phyloP scores from a whole-genome alignment of 2,329 filamentous ascomycete genomes.

The Stromatinia cepivora region DNA sequence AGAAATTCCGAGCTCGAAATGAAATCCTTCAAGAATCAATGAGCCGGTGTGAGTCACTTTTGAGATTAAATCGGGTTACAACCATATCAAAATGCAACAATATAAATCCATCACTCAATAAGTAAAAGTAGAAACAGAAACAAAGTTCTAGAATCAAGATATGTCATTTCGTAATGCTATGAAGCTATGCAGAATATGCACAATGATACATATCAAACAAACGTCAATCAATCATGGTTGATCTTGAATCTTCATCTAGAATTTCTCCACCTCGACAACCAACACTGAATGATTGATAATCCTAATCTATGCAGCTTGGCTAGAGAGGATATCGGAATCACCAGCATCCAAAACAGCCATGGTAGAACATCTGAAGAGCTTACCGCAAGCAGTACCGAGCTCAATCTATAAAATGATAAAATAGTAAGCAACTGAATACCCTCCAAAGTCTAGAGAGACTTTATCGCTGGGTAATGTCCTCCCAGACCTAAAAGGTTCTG shows the following conservation, averaged over 20 bases:
- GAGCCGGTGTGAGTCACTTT: not conserved
- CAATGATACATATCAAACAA: conserved; percentile 18
- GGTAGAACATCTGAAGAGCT: conserved; percentile 97
- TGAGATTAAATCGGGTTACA: not conserved
- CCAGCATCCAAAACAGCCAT: conserved; percentile 97
- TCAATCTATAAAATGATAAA: conserved; percentile 72
- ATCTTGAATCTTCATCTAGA: conserved; percentile 16
- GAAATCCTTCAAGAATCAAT: not conserved
- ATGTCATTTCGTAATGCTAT: conserved; percentile 35
- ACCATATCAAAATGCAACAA: not conserved
- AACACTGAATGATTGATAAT: conserved; percentile 5
- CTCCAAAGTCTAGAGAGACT: conserved; percentile 87
- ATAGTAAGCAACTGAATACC: conserved; percentile 61
- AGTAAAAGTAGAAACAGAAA: not conserved
- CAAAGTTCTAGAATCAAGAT: conserved; percentile 25
- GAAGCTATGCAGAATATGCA: conserved; percentile 25
- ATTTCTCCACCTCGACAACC: conserved; percentile 17
- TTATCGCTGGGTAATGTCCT: conserved; percentile 81
- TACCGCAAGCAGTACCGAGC: conserved; percentile 96
- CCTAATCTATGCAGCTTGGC: conserved; percentile 61
- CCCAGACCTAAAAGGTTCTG: conserved; percentile 35
- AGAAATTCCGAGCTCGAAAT: not conserved
- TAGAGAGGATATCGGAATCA: conserved; percentile 95
- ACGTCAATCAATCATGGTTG: conserved; percentile 14
- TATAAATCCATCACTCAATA: not conserved